Base-by-base conservation (phyloP, 768 basidiomycete genomes). In the Kwoniella botswanensis region DNA sequence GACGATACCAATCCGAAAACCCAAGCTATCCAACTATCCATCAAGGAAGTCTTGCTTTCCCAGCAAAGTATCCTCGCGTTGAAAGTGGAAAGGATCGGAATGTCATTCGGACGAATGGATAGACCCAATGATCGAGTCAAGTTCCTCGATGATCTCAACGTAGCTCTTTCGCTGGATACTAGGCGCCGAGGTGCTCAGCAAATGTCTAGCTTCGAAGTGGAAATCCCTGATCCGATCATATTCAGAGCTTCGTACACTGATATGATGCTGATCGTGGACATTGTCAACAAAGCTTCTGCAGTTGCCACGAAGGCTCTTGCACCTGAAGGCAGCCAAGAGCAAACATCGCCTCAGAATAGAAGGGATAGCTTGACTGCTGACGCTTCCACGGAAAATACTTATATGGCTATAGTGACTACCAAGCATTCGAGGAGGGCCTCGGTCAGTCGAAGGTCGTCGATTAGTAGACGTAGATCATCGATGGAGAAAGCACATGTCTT, bases 241-340 rank as follows among this genome's bases (percentile, higher is more conserved):
- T 91, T 99, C 82, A 88, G 97, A 26, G 93, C 93, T n/a, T 98
- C 96, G 0, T 94, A 94, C 78, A 89, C 93, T 21, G 97, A 99
- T 80, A 93, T 98, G 82, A 89, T 88, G 74, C 88, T 98, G 73
- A 98, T 98, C 56, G 74, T 73, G 21, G 82, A 83, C 52, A 79
- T 84, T 71, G 87, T 92, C 75, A 93, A 93, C 81, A 93, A 91
- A 71, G 97, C 94, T 0, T 84, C 93, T 44, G 90, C 91, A 67
- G 86, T 94, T n/a, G 94, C 92, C 24, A 74, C 71, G 3, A 76
- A 71, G 50, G 76, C 81, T 18, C 54, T 79, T 41, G 61, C 71
- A 24, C 43, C 71, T 18, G 70, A 73, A 43, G 63, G 46, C 29
- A 58, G 53, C 4, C 56, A 70, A 29, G 56, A 66, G 11, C 59